Base-by-base conservation (phyloP, 2,329 filamentous ascomycete species). In the Penicillium polonicum region DNA sequence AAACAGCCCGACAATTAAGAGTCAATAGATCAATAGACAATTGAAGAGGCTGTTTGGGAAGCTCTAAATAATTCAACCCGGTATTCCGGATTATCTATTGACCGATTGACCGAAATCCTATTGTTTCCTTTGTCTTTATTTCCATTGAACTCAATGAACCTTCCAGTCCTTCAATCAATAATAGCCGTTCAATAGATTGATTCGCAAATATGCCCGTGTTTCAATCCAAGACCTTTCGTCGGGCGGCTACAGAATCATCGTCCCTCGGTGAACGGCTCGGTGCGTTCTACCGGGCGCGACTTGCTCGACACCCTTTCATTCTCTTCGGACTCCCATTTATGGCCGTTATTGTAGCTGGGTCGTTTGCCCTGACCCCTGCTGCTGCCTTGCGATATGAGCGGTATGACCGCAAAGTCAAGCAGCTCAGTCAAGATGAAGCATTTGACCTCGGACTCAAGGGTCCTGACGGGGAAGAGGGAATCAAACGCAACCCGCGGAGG, bases 281-380 rank as follows among this genome's bases (percentile, higher is more conserved):
- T 50, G 84, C 88, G 57, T 82, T 82, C 61, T 99, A 99, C 79
- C 90, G 94, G 57, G 79, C 83, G 33, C 76, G 85, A 59, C 85
- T 99, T 65, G 82, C 85, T 58, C 88, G 83, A 70, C 91, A 90
- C 68, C 95, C 94, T 1, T 99, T 99, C 74, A 79, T 92, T 29
- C 85, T 96, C 62, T 99, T 99, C 73, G 95, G 95, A 2, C 82
- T 99, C 4, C 95, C 94, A 0, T 99, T 99, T 76, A 84, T 99
- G 65, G 79, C 85, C 56, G 88, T 96, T 58, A 96, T 99, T 71
- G 85, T 99, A 27, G 91, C 88, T 2, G 93, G 92, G 0, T 96
- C 91, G 3, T 99, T 99, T 76, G 89, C 96, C 68, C 83, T 99
- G 48, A 97, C 94, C 0, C 94, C 93, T 1, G 94, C 93, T 5